These are phyloP conservation scores for Phaeosphaeria sp. DNA, from an alignment of 2,329 filamentous ascomycete species.

Conservation along the genomic window DNA sequence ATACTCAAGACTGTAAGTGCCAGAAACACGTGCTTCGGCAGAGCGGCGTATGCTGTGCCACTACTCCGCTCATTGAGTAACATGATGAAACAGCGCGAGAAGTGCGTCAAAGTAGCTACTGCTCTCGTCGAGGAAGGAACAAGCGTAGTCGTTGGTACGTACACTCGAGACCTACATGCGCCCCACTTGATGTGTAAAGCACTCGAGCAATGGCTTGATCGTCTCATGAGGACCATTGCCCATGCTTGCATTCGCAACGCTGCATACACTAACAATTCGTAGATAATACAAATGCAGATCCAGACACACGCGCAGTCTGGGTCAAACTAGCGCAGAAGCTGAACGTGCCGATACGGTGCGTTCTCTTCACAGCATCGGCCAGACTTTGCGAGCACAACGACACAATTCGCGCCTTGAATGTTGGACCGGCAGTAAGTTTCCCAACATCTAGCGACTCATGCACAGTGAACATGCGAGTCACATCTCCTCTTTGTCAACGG, in stretches of 20 bases:
- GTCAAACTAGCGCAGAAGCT: constrained; percentile 73
- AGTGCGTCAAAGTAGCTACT: constrained; percentile 74
- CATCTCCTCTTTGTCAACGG: constrained; percentile 6
- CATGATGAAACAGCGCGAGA: constrained; percentile 59
- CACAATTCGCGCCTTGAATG: constrained; percentile 73
- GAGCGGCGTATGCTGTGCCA: constrained; percentile 33
- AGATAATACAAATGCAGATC: constrained; percentile 97
- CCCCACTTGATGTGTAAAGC: background rate
- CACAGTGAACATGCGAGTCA: constrained; percentile 6
- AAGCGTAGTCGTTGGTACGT: constrained; percentile 79
- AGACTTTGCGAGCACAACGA: constrained; percentile 86
- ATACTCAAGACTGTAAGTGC: constrained; percentile 72
- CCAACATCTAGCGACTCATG: constrained; percentile 17
- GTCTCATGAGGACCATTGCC: background rate
- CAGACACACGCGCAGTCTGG: constrained; percentile 80
- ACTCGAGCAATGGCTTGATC: background rate
- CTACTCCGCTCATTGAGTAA: constrained; percentile 39
- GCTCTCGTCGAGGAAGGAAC: constrained; percentile 68
- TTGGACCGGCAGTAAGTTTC: constrained; percentile 43
- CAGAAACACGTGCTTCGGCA: constrained; percentile 8
- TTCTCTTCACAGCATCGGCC: constrained; percentile 79
- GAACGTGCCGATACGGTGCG: constrained; percentile 78
- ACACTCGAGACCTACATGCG: constrained; percentile 8
- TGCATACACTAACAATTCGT: constrained; percentile 17
- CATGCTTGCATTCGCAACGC: background rate